Evolutionary conservation across 768 basidiomycete genomes (phyloP).

Genomic region (Hypholoma sublateritium): DNA sequence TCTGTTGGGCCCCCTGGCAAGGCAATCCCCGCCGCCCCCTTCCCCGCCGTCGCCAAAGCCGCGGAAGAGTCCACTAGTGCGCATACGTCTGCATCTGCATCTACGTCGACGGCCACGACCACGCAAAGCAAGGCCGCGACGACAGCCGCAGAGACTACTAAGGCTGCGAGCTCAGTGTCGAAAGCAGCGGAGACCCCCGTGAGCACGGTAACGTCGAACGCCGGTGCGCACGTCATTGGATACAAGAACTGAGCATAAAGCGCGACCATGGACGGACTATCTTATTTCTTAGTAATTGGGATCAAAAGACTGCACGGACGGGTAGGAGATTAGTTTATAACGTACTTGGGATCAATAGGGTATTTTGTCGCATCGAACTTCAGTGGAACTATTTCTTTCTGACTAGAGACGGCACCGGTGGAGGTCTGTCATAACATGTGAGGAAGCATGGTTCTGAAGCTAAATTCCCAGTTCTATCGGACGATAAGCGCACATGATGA

Average conservation of each 20-base stretch:
- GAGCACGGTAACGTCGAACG: background rate
- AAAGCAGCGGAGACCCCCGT: background rate
- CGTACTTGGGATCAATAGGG: background rate
- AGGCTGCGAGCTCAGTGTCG: background rate
- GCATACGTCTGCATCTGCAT: background rate
- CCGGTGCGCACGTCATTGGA: constrained; percentile 1
- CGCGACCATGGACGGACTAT: background rate
- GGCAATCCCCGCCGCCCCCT: constrained; percentile 30
- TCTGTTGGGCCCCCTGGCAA: constrained; percentile 37
- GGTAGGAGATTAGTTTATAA: too few relatives aligned
- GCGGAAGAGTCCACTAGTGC: background rate
- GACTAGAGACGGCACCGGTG: too few relatives aligned
- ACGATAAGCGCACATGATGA: too few relatives aligned
- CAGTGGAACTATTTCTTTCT: too few relatives aligned
- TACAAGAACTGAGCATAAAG: background rate
- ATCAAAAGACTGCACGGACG: background rate
- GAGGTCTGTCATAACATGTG: too few relatives aligned
- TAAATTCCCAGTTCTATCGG: too few relatives aligned
- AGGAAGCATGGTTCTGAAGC: too few relatives aligned
- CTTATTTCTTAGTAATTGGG: background rate
- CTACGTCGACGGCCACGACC: background rate
- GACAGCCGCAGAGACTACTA: background rate
- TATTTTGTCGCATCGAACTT: background rate
- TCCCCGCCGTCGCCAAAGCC: constrained; percentile 6
- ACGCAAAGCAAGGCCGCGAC: background rate